Evolutionary conservation across 805 yeast species (phyloP), one percentile per base, ranked within the genome.

Genomic region (Yamadazyma philogaea): DNA sequence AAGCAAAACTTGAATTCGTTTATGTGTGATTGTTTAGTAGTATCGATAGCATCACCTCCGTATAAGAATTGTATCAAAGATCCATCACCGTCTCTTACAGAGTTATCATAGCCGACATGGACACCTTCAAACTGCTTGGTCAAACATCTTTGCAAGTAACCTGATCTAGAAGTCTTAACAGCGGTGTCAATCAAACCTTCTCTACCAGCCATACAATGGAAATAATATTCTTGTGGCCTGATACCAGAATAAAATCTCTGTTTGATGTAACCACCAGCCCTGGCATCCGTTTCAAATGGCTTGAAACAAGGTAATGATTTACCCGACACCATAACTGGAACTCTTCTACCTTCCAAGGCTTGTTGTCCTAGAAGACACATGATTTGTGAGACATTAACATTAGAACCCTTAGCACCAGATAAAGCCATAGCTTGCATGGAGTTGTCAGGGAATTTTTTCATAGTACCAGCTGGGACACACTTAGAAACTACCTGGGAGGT

Each of bases 131-230:
- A 75, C 70, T 93, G 99, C 68, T 93, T 93, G 46, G 96, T 93
- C 68, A 93, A 78, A 79, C 99, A 95, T 72, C 99, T 83, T 72
- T 93, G 99, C 65, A 93, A 77, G 69, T 93, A 93, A 61, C 99
- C 99, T 46, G 98, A 90, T 70, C 96, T 83, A 16, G 97, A 87
- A 7, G 99, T 93, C 70, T 93, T 93, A 51, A 93, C 99, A 39
- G 99, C 99, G 46, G 99, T 93, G 77, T 93, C 99, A 71, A 93
- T 93, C 60, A 93, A 79, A 72, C 99, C 99, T 75, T 93, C 99
- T 75, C 99, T 85, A 70, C 99, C 99, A 43, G 99, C 99, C 99
- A 93, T 93, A 75, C 98, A 93, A 72, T 93, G 99, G 93, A 95
- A 93, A 63, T 90, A 93, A 69, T 95, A 93, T 66, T 93, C 99